A percentile compares a stretch with the other conserved stretches of the same genome.
Evolutionary conservation across 1,139 yeast genomes (phyloP).

Genomic region (Magnusiomyces paraingens): DNA sequence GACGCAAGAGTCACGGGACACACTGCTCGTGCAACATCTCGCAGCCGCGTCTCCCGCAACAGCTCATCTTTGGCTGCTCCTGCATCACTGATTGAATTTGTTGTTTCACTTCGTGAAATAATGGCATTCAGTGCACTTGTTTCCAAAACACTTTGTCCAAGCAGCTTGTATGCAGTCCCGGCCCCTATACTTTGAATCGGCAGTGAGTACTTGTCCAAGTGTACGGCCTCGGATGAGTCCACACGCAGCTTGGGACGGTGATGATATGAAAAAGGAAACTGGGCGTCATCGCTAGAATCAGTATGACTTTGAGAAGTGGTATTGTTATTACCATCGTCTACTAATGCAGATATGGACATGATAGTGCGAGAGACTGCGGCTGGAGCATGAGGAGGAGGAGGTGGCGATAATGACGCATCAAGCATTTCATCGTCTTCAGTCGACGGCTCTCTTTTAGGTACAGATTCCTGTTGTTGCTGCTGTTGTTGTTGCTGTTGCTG

Average conservation of each 20-base stretch:
- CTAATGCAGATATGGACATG: background rate
- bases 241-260: background rate
- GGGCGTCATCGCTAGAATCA: background rate
- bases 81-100: background rate
- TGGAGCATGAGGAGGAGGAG: background rate
- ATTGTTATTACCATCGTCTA: background rate
- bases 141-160: background rate
- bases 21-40: background rate
- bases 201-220: background rate
- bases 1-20: background rate
- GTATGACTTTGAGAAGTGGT: background rate
- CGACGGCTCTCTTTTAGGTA: background rate
- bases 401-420: background rate
- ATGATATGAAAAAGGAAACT: background rate
- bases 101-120: background rate
- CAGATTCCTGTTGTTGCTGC: background rate
- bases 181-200: background rate
- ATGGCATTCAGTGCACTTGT: background rate
- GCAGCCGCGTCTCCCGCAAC: no score
- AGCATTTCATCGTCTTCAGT: background rate
- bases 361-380: background rate
- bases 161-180: background rate
- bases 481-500: conserved; percentile 9
- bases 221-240: background rate
- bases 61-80: no score